These are phyloP conservation scores for Lodderomyces elongisporus DNA, from an alignment of 1,139 yeast species.

Conservation along the genomic window DNA sequence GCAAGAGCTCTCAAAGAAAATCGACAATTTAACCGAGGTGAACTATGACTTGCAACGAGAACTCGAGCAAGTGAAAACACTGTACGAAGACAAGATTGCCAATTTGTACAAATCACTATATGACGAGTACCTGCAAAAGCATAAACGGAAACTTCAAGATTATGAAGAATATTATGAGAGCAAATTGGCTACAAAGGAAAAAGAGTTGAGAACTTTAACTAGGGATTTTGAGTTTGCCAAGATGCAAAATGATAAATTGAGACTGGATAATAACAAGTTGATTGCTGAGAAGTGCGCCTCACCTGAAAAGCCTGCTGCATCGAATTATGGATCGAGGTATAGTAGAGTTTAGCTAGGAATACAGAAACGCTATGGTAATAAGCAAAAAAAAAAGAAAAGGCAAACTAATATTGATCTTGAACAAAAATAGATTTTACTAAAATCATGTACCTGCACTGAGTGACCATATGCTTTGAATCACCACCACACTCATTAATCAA, in stretches of 20 bases:
- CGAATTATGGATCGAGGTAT: background rate
- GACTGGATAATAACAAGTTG: background rate
- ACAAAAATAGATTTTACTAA: no score
- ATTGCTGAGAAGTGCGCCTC: background rate
- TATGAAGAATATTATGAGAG: conserved; percentile 15
- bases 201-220: background rate
- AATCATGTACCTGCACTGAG: no score
- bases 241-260: background rate
- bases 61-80: no score
- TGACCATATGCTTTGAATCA: no score
- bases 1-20: no score
- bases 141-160: conserved; percentile 45
- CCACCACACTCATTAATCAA: no score
- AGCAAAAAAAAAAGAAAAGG: no score
- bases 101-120: conserved; percentile 40
- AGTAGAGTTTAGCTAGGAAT: background rate
- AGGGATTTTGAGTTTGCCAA: conserved; percentile 1
- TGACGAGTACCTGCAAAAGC: conserved; percentile 64
- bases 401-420: no score
- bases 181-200: conserved; percentile 3
- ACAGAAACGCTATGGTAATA: no score
- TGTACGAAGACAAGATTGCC: conserved; percentile 2
- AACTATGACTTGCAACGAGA: no score
- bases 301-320: background rate
- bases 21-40: no score